Evolutionary conservation across 2,329 filamentous ascomycete genomes (phyloP), one percentile per base, ranked within the genome.

Genomic region (Alternaria alternata): DNA sequence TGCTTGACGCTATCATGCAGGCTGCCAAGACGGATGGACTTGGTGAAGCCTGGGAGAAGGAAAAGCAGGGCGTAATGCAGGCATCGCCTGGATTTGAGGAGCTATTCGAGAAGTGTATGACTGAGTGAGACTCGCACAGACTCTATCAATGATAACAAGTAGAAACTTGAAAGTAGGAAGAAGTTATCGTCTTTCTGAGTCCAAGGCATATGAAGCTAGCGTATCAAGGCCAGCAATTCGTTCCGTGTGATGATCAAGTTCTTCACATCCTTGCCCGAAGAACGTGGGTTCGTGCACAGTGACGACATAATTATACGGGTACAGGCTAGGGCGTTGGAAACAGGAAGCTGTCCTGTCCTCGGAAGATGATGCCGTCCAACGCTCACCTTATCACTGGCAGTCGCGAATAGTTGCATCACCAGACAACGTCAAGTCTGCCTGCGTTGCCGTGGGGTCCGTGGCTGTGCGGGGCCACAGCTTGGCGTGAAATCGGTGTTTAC

Each of bases 1-100:
- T 74, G 65, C 44, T 77, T 41, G 69, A 73, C 52, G 63, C 54
- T 7, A 65, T 74, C 18, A 57, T 75, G 51, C 54, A 62, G 24
- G 58, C 51, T 14, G 63, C 61, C 20, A 69, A 70, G 34, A 56
- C 63, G 20, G 48, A 48, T 14, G 54, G 32, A 20, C 7, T 63
- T 34, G 54, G 28, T 42, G 48, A 42, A 7, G 38, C 44, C 18
- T 72, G 70, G 70, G 49, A 53, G 24, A 24, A 28, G 34, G 70
- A 72, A 53, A 71, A 69, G 46, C 36, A 4, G 28, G 52, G 62
- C 5, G 24, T 72, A 22, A 42, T 57, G 5, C 42, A 49, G 16
- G 49, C 57, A 14, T 51, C 49, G 11, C 24, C 57, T 26, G 55
- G 46, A 28, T 59, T 65, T 39, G 46, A 26, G 20, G 56, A 39